phyloP scores from a whole-genome alignment of 176 grass and related monocot species.

The Pontederia paniculata region DNA sequence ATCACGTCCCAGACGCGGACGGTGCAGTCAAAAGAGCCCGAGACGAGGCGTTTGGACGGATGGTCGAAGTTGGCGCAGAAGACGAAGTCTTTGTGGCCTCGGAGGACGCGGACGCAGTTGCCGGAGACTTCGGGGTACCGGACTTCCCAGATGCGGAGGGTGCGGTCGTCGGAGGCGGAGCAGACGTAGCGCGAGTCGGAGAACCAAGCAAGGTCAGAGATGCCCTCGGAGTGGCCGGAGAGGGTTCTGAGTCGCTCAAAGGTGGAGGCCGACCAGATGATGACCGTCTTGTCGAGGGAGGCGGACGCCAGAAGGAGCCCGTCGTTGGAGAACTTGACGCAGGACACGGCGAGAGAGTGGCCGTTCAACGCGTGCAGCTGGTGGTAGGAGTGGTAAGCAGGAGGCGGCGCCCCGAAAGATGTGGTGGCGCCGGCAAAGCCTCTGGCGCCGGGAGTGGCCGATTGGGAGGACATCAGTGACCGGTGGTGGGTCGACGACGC shows the following conservation, averaged over 20 bases:
- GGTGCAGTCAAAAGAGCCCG: constrained; percentile 70
- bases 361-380: constrained; percentile 29
- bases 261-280: constrained; percentile 51
- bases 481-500: too few species aligned
- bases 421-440: constrained; percentile 6
- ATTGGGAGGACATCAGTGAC: background rate
- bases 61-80: constrained; percentile 94
- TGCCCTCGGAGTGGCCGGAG: constrained; percentile 49
- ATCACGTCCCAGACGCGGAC: constrained; percentile 79
- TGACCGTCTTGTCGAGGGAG: constrained; percentile 66
- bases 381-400: constrained; percentile 48
- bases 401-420: constrained; percentile 20
- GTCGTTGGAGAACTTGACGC: constrained; percentile 87
- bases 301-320: constrained; percentile 71
- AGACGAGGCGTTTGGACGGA: constrained; percentile 59
- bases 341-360: constrained; percentile 62
- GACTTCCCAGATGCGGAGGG: constrained; percentile 70
- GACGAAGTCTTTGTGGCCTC: constrained; percentile 58
- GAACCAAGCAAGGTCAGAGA: constrained; percentile 79
- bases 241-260: constrained; percentile 40
- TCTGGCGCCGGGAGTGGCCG: background rate
- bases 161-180: constrained; percentile 80
- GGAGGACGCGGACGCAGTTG: constrained; percentile 55
- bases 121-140: constrained; percentile 35
- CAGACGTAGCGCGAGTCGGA: constrained; percentile 82